Percentiles rank a stretch among this genome's conserved stretches.
Conservation (phyloP, 2,329 filamentous ascomycete species). For the Fusarium citri region DNA sequence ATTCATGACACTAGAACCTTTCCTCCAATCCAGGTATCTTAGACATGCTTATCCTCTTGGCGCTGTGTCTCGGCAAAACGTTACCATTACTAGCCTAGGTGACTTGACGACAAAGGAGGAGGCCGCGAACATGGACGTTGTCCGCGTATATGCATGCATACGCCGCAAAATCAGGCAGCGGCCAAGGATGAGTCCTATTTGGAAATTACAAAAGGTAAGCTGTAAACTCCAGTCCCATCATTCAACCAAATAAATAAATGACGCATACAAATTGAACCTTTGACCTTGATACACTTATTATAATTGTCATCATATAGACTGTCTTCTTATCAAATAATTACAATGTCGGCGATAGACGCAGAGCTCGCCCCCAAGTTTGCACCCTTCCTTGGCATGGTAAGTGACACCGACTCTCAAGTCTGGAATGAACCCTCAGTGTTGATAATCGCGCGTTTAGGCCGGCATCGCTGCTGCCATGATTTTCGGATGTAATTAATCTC, state of each 20-base stretch:
- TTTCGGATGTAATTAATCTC: conserved; percentile 75
- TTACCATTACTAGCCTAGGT: background rate
- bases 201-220: background rate
- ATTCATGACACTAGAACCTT: background rate
- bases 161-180: background rate
- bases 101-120: background rate
- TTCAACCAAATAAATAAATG: fast-evolving
- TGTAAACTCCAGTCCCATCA: too few relatives aligned
- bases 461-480: conserved; percentile 86
- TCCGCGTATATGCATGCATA: background rate
- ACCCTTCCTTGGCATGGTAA: conserved; percentile 89
- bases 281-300: too few relatives aligned
- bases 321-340: background rate
- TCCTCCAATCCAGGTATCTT: background rate
- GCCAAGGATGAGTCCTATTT: background rate
- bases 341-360: conserved; percentile 48
- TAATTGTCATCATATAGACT: background rate
- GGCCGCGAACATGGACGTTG: background rate
- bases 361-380: conserved; percentile 82
- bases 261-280: too few relatives aligned
- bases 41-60: background rate
- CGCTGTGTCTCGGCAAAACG: background rate
- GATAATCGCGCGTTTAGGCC: conserved; percentile 61
- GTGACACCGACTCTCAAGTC: conserved; percentile 46
- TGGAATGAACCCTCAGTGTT: conserved; percentile 36